Evolutionary conservation across 495 filamentous ascomycete genomes (phyloP), one percentile per base, ranked within the genome.

Genomic region (Beverwykella pulmonaria): DNA sequence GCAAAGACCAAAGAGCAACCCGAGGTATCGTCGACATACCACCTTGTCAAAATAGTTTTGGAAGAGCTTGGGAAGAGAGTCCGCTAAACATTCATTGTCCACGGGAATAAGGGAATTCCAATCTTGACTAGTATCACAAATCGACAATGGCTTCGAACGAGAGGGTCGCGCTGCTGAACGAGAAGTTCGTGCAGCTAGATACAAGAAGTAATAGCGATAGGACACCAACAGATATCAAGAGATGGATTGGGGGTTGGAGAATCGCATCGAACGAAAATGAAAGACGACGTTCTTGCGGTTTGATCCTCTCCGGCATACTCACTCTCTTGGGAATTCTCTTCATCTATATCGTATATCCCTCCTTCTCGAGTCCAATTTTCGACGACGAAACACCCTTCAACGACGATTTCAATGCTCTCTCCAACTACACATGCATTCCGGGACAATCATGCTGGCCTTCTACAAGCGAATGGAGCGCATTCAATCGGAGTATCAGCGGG

Each of bases 401-500:
- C 32, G 52, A 25, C 19, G 19, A 29, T 17, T 36, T 19, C 32
- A 15, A 17, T 23, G 29, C 32, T 10, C 10, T 27, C 20, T 59
- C 56, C 17, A 69, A 64, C 29, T 69, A 60, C 49, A 61, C 61
- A 17, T 71, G 68, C 41, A 36, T 64, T 22, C 68, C 68, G 4
- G 53, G 53, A 2, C 52, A 71, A 30, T 2, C 47, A 19, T 72
- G 70, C 39, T 72, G 70, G 70, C 67, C 67, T 0, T 57, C 57
- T 19, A 12, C 62, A 2, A 55, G 15, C 7, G 39, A 69, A 22
- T 72, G 70, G 70, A 39, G 27, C 30, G 34, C 55, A 10, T 72
- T 72, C 67, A 73, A 73, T 44, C 50, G 44, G 20, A 73, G 52
- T 46, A 61, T 73, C 26, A 46, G 59, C 9, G 71, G 71, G 1